Base-by-base conservation (phyloP, 768 basidiomycete genomes). In the Naematelia encephala region DNA sequence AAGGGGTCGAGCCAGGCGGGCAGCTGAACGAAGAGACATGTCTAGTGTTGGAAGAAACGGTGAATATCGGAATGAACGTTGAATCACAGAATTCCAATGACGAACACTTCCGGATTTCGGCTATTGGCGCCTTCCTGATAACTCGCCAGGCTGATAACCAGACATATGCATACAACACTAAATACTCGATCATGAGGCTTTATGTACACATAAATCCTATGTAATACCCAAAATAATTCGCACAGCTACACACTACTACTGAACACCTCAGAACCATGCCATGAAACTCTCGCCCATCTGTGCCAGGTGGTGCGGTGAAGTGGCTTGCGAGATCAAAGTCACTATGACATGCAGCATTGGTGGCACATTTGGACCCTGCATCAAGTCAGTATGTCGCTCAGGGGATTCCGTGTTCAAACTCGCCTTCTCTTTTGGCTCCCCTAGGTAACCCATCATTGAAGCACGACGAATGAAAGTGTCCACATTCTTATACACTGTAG, bases 241-340 rank as follows among this genome's bases (percentile, higher is more conserved):
- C 34, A 39, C 34, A 8, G 34, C 34, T 39, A 39, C 16, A 56
- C 47, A 57, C 19, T 13, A 57, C 23, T 4, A 54, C 3, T 29
- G 23, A 22, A 44, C 51, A n/a, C n/a, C 19, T 52, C 63, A 75
- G 68, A 61, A 90, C 89, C 91, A 94, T 3, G 91, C 88, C 64
- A 87, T 83, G 70, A 87, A 92, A 25, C 84, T 80, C 73, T 94
- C 91, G 27, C 85, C 84, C 87, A 91, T 90, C 74, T 87, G 88
- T 59, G 87, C 85, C 5, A 98, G 82, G 60, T 88, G 86, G 25
- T 87, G 79, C 1, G 91, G 90, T 70, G 92, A 90, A 3, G 91
- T 90, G 14, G 94, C 91, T 34, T 83, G 84, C 0, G 88, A 87
- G 59, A 98, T 86, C 19, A 96, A 81, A 68, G 85, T 88, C 26